Evolutionary conservation across 371 early-diverging fungal genomes (phyloP).

Genomic region (Lichtheimia corymbifera): DNA sequence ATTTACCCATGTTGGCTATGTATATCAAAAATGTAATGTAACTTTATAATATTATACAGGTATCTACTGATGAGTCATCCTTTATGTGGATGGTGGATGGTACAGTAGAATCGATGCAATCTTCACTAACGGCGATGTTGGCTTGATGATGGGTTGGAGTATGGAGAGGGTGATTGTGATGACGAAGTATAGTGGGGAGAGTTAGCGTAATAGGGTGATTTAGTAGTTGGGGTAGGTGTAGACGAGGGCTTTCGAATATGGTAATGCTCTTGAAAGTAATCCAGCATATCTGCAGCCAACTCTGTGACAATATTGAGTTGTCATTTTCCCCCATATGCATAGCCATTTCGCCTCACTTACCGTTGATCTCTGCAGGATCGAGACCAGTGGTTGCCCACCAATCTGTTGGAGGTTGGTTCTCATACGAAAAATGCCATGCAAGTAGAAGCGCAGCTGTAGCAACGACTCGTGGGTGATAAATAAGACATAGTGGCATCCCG

Average conservation of each 20-base stretch:
- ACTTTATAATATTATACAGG: too few relatives aligned
- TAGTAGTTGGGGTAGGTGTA: neutral
- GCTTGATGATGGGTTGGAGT: neutral
- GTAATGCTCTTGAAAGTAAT: slow-evolving; percentile 29
- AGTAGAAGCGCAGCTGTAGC: slow-evolving; percentile 33
- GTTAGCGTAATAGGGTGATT: neutral
- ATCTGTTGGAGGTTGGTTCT: slow-evolving; percentile 16
- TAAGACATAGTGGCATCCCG: slow-evolving; percentile 32
- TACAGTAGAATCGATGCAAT: too few relatives aligned
- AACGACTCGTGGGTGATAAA: slow-evolving; percentile 36
- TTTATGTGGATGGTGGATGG: too few relatives aligned
- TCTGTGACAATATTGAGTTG: slow-evolving; percentile 16
- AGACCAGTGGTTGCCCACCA: slow-evolving; percentile 33
- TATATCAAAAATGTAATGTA: too few relatives aligned
- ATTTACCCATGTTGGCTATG: too few relatives aligned
- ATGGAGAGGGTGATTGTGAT: neutral
- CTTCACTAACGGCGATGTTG: neutral
- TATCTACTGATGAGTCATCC: too few relatives aligned
- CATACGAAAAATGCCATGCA: slow-evolving; percentile 21
- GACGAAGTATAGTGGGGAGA: neutral
- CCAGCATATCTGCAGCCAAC: slow-evolving; percentile 40
- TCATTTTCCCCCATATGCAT: too few relatives aligned
- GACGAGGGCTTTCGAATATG: slow-evolving; percentile 13
- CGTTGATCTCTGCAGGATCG: slow-evolving; percentile 28
- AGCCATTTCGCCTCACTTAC: slow-evolving; percentile 12